Conservation (phyloP, 1,284 basidiomycete species). For the Heterobasidion irregulare region DNA sequence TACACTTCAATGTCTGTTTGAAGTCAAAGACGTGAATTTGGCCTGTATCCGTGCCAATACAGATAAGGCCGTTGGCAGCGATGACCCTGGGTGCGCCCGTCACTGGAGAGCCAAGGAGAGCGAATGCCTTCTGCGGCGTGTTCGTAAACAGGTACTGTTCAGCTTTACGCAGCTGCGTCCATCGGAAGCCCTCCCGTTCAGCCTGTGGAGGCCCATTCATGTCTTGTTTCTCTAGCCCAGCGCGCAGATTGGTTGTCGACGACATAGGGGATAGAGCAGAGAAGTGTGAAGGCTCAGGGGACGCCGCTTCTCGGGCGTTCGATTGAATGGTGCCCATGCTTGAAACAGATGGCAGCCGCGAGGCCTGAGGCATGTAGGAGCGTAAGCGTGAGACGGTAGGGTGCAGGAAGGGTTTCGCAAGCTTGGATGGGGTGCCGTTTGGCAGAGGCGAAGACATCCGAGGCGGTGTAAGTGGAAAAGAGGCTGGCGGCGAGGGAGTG, state of each 20-base stretch:
- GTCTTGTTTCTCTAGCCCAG: constrained; percentile 15
- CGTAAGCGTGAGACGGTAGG: constrained; percentile 80
- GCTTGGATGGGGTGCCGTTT: constrained; percentile 21
- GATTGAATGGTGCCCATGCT: constrained; percentile 37
- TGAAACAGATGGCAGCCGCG: constrained; percentile 39
- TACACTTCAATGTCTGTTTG: constrained; percentile 73
- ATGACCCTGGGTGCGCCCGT: constrained; percentile 73
- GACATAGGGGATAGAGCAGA: constrained; percentile 65
- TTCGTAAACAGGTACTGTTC: constrained; percentile 41
- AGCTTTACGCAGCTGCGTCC: constrained; percentile 59
- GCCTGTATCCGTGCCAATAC: constrained; percentile 80
- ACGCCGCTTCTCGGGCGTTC: constrained; percentile 31
- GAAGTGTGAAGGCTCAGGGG: constrained; percentile 57
- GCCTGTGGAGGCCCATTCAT: constrained; percentile 18
- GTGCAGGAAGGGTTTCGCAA: constrained; percentile 52
- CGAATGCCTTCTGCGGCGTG: constrained; percentile 50
- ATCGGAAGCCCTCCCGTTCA: constrained; percentile 64
- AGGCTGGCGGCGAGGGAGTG: constrained; percentile 29
- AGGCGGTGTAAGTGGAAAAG: constrained; percentile 23
- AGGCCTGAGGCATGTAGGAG: constrained; percentile 49
- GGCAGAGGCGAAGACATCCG: constrained; percentile 25
- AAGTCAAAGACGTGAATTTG: constrained; percentile 85
- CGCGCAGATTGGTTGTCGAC: constrained; percentile 48
- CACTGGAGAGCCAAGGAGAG: constrained; percentile 47
- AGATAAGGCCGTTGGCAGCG: constrained; percentile 84